Conservation (phyloP, 805 yeast species). For the Starmerella sirachaensis region DNA sequence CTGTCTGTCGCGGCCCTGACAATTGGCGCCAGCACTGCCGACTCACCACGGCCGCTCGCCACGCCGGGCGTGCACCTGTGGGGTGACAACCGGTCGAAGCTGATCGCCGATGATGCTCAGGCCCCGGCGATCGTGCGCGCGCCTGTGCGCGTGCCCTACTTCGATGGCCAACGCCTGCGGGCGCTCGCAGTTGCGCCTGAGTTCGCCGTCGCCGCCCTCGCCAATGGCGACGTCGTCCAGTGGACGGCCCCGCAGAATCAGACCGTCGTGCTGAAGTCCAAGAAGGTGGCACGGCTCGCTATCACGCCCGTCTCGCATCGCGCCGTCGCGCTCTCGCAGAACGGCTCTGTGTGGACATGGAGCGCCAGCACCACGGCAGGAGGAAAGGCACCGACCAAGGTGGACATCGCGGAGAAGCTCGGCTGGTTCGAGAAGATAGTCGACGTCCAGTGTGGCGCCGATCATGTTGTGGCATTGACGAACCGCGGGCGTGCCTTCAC, state of each 20-base stretch:
- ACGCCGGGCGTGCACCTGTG: constrained; percentile 44
- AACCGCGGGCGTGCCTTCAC: constrained; percentile 50
- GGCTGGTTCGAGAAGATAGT: constrained; percentile 40
- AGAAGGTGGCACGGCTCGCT: constrained; percentile 29
- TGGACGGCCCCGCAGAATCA: constrained; percentile 37
- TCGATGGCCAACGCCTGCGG: constrained; percentile 48
- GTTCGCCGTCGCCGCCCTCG: constrained; percentile 44
- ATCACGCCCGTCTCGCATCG: constrained; percentile 7
- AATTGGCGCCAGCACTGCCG: neutral
- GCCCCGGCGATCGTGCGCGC: constrained; percentile 31
- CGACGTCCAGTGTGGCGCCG: constrained; percentile 47
- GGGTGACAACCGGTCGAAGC: constrained; percentile 41
- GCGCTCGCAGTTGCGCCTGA: constrained; percentile 44
- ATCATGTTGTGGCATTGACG: constrained; percentile 57
- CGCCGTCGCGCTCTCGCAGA: constrained; percentile 27
- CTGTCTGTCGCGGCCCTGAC: neutral
- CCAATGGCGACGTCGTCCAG: constrained; percentile 60
- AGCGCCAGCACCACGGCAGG: neutral
- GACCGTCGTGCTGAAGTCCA: constrained; percentile 34
- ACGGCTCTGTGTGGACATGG: constrained; percentile 30
- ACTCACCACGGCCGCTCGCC: neutral
- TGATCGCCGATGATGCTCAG: constrained; percentile 26
- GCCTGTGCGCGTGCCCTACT: constrained; percentile 51
- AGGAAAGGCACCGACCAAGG: constrained; percentile 1
- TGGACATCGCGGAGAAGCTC: constrained; percentile 14